Evolutionary conservation across 192 early-diverging fungal species (phyloP).

Genomic region (Umbelopsis ramanniana): DNA sequence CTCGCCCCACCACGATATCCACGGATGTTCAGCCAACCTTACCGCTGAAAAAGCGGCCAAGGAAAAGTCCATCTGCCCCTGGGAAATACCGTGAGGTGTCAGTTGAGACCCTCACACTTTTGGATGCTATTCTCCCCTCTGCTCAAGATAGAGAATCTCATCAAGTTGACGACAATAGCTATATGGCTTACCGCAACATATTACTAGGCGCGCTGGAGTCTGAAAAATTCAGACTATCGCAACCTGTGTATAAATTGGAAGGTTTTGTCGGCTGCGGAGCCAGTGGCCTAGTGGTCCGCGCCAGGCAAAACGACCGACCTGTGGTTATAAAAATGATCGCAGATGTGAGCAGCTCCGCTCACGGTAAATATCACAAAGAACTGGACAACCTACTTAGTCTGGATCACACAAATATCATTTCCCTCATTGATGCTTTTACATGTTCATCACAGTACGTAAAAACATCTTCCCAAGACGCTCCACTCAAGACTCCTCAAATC

Average conservation of each 20-base stretch:
- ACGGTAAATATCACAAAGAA: constrained; percentile 25
- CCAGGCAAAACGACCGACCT: background rate
- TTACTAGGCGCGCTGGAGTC: constrained; percentile 4
- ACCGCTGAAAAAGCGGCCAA: constrained; percentile 18
- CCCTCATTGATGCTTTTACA: constrained; percentile 23
- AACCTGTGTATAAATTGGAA: constrained; percentile 19
- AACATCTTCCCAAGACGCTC: background rate
- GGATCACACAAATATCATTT: constrained; percentile 10
- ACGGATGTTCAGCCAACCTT: constrained; percentile 6
- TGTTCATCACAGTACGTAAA: constrained; percentile 7
- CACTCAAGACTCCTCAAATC: constrained; percentile 21
- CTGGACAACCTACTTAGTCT: constrained; percentile 8
- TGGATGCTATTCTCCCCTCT: constrained; percentile 13
- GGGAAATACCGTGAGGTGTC: background rate
- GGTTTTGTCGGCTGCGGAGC: constrained; percentile 25
- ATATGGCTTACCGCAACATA: constrained; percentile 10
- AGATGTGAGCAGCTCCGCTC: constrained; percentile 10
- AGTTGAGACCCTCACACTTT: constrained; percentile 6
- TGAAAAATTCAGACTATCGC: background rate
- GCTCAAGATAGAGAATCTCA: constrained; percentile 23
- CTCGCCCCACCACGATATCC: constrained; percentile 12
- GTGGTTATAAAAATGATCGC: constrained; percentile 28
- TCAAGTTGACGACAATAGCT: constrained; percentile 9
- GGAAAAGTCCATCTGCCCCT: constrained; percentile 1
- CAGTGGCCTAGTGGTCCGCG: constrained; percentile 26